phyloP scores from a whole-genome alignment of 2,329 filamentous ascomycete species.

The Paramyrothecium sp. region DNA sequence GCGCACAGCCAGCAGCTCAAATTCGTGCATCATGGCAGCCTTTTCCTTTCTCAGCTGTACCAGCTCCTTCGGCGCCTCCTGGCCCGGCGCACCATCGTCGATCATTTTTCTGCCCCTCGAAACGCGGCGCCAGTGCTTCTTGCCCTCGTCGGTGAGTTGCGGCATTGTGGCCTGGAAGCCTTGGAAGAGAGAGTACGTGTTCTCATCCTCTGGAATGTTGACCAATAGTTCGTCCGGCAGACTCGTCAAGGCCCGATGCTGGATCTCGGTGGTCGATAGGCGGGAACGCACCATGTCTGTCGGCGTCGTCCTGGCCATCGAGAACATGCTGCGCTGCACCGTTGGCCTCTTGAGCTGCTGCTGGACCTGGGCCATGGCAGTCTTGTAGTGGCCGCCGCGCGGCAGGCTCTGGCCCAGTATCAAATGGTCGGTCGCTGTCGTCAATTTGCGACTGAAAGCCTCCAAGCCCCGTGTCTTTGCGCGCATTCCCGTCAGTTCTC shows the following conservation, averaged over 20 bases:
- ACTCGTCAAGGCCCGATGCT: constrained; percentile 85
- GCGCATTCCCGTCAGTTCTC: not conserved
- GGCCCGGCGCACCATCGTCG: constrained; percentile 55
- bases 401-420: constrained; percentile 64
- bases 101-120: constrained; percentile 77
- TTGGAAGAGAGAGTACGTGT: constrained; percentile 90
- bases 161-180: constrained; percentile 92
- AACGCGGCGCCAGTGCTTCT: constrained; percentile 67
- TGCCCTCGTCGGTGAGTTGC: constrained; percentile 64
- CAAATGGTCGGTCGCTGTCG: constrained; percentile 86
- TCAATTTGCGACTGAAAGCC: constrained; percentile 91
- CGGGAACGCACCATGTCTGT: constrained; percentile 90
- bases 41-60: constrained; percentile 78
- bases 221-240: constrained; percentile 85
- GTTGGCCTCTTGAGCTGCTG: constrained; percentile 81
- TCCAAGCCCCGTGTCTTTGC: constrained; percentile 80
- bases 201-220: constrained; percentile 85
- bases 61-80: constrained; percentile 64
- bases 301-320: constrained; percentile 87
- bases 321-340: constrained; percentile 87
- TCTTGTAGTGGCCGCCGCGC: constrained; percentile 70
- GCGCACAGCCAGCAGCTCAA: constrained; percentile 87
- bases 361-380: constrained; percentile 84
- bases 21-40: constrained; percentile 73
- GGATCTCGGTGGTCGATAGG: constrained; percentile 87